phyloP scores from a whole-genome alignment of 2,329 filamentous ascomycete species.

The Diaporthe batatas region DNA sequence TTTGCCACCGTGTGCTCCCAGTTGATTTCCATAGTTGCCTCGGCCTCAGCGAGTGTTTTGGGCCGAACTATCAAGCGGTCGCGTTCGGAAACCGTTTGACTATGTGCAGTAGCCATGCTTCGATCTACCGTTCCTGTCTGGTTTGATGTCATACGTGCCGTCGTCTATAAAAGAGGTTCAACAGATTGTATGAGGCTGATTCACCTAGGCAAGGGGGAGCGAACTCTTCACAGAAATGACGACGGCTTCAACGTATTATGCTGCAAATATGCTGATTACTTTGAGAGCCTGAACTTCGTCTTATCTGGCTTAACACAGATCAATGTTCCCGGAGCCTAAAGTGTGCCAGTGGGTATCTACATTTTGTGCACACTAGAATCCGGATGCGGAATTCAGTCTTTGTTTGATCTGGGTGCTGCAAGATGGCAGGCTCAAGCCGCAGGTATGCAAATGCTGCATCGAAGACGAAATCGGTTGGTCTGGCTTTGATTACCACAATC shows the following conservation, averaged over 20 bases:
- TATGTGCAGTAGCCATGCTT: not conserved
- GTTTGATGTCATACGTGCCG: too few relatives aligned
- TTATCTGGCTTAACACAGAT: not conserved
- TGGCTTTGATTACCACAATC: too few relatives aligned
- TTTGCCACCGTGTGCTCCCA: not conserved
- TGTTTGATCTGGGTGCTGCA: not conserved
- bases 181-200: not conserved
- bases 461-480: not conserved
- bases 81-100: not conserved
- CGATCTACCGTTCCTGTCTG: not conserved
- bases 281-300: not conserved
- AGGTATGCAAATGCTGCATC: not conserved
- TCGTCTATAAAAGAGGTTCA: not conserved
- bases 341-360: not conserved
- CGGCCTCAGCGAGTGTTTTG: not conserved
- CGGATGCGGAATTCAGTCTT: slow-evolving; percentile 11
- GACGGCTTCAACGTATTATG: too few relatives aligned
- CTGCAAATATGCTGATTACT: not conserved
- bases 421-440: too few relatives aligned
- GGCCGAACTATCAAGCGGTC: too few relatives aligned
- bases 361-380: not conserved
- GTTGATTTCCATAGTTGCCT: not conserved
- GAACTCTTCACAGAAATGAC: too few relatives aligned
- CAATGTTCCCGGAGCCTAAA: too few relatives aligned
- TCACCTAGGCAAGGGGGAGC: not conserved